A percentile compares a stretch with the other conserved stretches of the same genome.
Evolutionary conservation across 1,284 basidiomycete species (phyloP).

Genomic region (Boletus nobilissimus): DNA sequence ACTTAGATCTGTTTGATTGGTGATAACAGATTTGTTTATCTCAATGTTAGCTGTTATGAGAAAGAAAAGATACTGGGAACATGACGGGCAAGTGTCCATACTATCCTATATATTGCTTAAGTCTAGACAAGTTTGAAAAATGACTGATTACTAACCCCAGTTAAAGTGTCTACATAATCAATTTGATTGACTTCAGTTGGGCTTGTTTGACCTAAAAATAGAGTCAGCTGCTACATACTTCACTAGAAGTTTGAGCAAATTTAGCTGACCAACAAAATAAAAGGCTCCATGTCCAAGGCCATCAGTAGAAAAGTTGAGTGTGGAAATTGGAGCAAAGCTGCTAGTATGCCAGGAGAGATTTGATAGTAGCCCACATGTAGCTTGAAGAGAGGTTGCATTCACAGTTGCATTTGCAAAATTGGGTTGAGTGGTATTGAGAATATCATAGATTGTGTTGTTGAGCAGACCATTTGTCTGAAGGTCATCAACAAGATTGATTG

Average conservation of each 20-base stretch:
- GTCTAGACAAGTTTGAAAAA: not conserved
- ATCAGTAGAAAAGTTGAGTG: not conserved
- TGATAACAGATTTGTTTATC: not conserved
- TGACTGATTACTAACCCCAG: not conserved
- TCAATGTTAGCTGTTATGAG: not conserved
- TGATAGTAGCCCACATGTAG: conserved; percentile 15
- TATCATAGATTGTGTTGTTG: conserved; percentile 16
- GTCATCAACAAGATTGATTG: not conserved
- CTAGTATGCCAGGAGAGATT: conserved; percentile 1
- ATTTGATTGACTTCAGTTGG: too few species aligned
- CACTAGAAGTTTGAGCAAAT: not conserved
- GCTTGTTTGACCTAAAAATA: too few species aligned
- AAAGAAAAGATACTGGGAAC: not conserved
- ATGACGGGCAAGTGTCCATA: not conserved
- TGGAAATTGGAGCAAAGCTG: too few species aligned
- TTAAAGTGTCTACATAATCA: too few species aligned
- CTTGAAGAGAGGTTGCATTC: conserved; percentile 22
- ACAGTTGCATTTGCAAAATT: conserved; percentile 12
- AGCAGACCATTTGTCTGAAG: conserved; percentile 13
- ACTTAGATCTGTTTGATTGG: not conserved
- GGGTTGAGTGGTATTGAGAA: not conserved
- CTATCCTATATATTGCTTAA: not conserved
- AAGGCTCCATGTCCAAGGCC: not conserved
- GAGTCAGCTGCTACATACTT: not conserved
- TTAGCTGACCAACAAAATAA: not conserved